phyloP scores from a whole-genome alignment of 768 basidiomycete species.

The Termitomyces sp. region DNA sequence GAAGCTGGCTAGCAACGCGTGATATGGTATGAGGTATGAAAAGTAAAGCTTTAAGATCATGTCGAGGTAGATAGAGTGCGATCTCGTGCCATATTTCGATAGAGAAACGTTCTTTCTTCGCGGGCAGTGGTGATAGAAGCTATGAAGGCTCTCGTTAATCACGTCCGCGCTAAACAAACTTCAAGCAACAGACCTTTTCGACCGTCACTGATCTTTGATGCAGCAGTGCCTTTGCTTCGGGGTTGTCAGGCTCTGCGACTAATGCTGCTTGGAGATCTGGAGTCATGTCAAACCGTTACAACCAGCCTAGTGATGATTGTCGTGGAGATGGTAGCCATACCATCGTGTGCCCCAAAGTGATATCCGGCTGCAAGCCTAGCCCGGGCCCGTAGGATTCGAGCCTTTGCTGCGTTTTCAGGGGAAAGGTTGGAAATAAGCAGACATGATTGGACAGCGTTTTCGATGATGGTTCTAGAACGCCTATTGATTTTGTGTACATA shows the following conservation, averaged over 20 bases:
- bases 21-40: slow-evolving; percentile 63
- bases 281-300: slow-evolving; percentile 2
- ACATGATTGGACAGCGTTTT: slow-evolving; percentile 72
- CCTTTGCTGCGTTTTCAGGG: slow-evolving; percentile 47
- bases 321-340: slow-evolving; percentile 25
- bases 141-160: slow-evolving; percentile 7
- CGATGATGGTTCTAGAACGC: slow-evolving; percentile 56
- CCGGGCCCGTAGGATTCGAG: slow-evolving; percentile 63
- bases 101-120: slow-evolving; percentile 50
- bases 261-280: slow-evolving; percentile 65
- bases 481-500: slow-evolving; percentile 18
- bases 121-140: slow-evolving; percentile 36
- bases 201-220: slow-evolving; percentile 50
- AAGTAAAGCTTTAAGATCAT: slow-evolving; percentile 55
- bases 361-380: slow-evolving; percentile 56
- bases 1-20: slow-evolving; percentile 59
- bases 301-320: neutral
- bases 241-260: slow-evolving; percentile 59
- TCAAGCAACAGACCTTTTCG: slow-evolving; percentile 41
- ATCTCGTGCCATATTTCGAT: slow-evolving; percentile 64
- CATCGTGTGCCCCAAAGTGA: slow-evolving; percentile 60
- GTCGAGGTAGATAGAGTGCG: slow-evolving; percentile 29
- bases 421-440: slow-evolving; percentile 51
- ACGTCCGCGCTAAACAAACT: neutral
- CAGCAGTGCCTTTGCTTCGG: slow-evolving; percentile 58